Evolutionary conservation across 2,329 filamentous ascomycete genomes (phyloP).

Genomic region (Tolypocladium tundrense): DNA sequence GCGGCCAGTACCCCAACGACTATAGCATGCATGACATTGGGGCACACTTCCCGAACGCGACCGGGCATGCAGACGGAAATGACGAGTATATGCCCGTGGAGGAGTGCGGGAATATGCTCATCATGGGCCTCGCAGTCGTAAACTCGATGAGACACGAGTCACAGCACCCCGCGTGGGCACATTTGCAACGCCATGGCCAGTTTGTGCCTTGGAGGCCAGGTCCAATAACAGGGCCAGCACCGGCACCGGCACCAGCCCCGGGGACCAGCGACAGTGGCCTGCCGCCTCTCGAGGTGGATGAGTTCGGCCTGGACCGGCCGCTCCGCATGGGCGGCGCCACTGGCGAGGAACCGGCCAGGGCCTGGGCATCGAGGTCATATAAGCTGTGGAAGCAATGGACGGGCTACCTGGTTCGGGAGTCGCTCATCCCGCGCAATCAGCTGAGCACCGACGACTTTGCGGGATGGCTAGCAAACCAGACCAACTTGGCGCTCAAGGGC

Average conservation of each 20-base stretch:
- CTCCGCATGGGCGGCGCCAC: constrained; percentile 18
- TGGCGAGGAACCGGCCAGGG: constrained; percentile 27
- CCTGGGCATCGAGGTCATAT: constrained; percentile 45
- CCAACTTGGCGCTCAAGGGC: constrained; percentile 66
- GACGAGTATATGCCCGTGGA: constrained; percentile 71
- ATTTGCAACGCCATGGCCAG: neutral
- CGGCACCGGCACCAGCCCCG: neutral
- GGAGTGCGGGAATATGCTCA: constrained; percentile 67
- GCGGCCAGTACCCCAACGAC: constrained; percentile 52
- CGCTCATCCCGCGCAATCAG: constrained; percentile 60
- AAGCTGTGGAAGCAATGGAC: constrained; percentile 69
- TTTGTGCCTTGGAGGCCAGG: neutral
- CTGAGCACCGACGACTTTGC: constrained; percentile 72
- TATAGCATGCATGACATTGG: constrained; percentile 74
- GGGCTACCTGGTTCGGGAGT: constrained; percentile 59
- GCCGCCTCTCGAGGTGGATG: neutral
- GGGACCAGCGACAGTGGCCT: neutral
- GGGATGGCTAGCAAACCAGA: constrained; percentile 63
- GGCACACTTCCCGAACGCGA: constrained; percentile 64
- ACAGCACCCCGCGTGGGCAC: constrained; percentile 12
- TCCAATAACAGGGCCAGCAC: neutral
- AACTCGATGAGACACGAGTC: constrained; percentile 61
- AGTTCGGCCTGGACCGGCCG: neutral
- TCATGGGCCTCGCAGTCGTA: constrained; percentile 67
- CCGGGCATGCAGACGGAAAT: constrained; percentile 56